Evolutionary conservation across 495 filamentous ascomycete species (phyloP), one percentile per base, ranked within the genome.

Genomic region (Penicillium angulare): DNA sequence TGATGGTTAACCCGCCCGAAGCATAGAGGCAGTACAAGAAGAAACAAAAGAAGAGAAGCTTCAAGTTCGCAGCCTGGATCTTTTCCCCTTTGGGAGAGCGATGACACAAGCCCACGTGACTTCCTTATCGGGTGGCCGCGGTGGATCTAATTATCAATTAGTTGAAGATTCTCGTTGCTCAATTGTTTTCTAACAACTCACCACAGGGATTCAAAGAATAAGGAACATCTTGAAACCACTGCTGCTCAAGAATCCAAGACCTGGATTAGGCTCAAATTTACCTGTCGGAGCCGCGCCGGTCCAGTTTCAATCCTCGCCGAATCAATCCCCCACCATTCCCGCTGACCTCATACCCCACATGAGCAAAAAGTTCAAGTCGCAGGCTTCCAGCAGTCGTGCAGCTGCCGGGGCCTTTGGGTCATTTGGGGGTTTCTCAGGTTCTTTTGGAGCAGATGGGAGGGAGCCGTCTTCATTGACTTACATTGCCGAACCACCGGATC

Each of bases 401-500:
- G 77, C 79, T 53, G 75, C 75, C 23, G 64, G 66, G 27, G 67
- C 69, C 17, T 78, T 78, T 63, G 72, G 71, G 9, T 64, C 60
- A 2, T 80, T 80, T 64, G 72, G 75, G 18, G 59, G 68, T 6
- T 69, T 72, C 43, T 73, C 76, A 13, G 55, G 61, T 23, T 58
- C 53, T 78, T 87, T 65, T 68, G 73, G 54, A 61, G 63, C 17
- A 59, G 70, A 50, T 64, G 80, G 63, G 36, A 66, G 59, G 49
- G 68, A 73, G 50, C 73, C 67, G 49, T 97, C 76, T 17, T 68
- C 71, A 13, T 70, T 87, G n/a, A 95, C 92, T 31, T 96, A 95
- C 68, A 80, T 96, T 39, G 73, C 84, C 38, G 90, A 92, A 60
- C 88, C 89, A 1, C 92, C 88, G 46, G 85, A 97, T 66, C 79